phyloP scores from a whole-genome alignment of 2,329 filamentous ascomycete genomes.

The Gaeumannomyces tritici region DNA sequence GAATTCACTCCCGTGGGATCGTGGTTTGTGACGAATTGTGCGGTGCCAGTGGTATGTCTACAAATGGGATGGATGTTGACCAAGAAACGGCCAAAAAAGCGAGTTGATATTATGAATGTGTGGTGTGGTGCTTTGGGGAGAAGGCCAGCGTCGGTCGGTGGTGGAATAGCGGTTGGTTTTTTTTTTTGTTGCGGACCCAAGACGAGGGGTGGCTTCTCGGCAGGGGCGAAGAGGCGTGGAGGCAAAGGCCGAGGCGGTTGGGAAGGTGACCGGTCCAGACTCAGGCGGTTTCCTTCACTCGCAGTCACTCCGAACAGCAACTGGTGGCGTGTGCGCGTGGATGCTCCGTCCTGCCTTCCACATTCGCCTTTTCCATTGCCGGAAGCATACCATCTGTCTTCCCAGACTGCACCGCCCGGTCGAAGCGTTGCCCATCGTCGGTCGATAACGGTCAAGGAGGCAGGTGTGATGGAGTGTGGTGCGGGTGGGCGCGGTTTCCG shows the following conservation, averaged over 20 bases:
- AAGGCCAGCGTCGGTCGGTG: background rate
- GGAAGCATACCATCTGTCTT: background rate
- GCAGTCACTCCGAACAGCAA: background rate
- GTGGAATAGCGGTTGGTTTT: background rate
- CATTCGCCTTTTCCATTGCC: background rate
- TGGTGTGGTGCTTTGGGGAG: background rate
- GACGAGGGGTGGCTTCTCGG: background rate
- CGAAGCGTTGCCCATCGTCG: background rate
- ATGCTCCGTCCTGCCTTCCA: background rate
- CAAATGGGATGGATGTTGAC: background rate
- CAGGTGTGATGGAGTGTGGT: background rate
- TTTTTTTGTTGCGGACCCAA: background rate
- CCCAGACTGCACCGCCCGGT: background rate
- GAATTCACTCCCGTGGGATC: constrained; percentile 13
- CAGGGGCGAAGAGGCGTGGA: background rate
- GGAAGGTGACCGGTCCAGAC: background rate
- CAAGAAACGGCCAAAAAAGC: background rate
- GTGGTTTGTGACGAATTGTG: constrained; percentile 7
- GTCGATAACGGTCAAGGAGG: too few relatives aligned
- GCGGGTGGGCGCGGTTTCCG: background rate
- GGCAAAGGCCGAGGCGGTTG: background rate
- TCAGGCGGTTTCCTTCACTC: background rate
- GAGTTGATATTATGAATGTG: background rate
- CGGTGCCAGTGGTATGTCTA: background rate
- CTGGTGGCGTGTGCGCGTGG: background rate